Evolutionary conservation across 371 early-diverging fungal genomes (phyloP).

Genomic region (Mucor mucedo): DNA sequence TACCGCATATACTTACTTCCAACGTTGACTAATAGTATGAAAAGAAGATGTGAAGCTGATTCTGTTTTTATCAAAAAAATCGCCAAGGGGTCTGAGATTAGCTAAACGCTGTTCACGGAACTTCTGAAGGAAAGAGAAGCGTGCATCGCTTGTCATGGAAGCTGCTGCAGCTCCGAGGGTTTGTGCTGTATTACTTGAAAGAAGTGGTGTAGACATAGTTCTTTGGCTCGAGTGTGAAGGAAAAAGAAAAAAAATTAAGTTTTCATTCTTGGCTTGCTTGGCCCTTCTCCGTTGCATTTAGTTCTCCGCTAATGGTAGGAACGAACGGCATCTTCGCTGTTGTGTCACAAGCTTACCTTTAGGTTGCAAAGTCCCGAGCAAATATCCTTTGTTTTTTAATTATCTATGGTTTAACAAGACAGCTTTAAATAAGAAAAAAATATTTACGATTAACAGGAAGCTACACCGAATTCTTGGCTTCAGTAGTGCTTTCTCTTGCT

Average conservation of each 20-base stretch:
- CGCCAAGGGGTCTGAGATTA: slow-evolving; percentile 59
- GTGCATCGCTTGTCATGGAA: slow-evolving; percentile 42
- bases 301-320: not conserved
- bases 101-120: slow-evolving; percentile 48
- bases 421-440: no score
- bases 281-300: not conserved
- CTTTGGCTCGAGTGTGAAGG: not conserved
- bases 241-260: slow-evolving; percentile 3
- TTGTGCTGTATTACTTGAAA: slow-evolving; percentile 31
- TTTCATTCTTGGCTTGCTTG: slow-evolving; percentile 8
- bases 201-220: slow-evolving; percentile 33
- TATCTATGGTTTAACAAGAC: no score
- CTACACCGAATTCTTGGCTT: no score
- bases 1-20: slow-evolving; percentile 49
- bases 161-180: slow-evolving; percentile 31
- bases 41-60: slow-evolving; percentile 59
- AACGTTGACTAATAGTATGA: slow-evolving; percentile 49
- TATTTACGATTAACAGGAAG: no score
- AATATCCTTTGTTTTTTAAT: no score
- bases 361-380: no score
- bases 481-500: no score
- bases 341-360: not conserved
- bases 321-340: not conserved
- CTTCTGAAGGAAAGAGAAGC: slow-evolving; percentile 44
- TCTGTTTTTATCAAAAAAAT: slow-evolving; percentile 69